Base-by-base conservation (phyloP, 139 green algal genomes). In the Picochlorum sp. region DNA sequence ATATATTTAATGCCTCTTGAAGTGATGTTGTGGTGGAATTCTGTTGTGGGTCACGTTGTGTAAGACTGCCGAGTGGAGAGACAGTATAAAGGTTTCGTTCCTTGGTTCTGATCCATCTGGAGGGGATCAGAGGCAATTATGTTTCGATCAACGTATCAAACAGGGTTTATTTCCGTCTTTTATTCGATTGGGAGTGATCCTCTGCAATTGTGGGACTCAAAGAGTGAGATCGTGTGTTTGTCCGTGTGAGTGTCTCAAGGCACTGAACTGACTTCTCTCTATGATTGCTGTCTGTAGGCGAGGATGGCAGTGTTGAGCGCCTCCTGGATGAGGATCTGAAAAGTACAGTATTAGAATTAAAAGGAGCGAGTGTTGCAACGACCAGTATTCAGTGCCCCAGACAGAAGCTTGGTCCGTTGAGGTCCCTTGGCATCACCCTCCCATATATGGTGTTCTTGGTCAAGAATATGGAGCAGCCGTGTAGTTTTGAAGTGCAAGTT, bases 251-350 rank as follows among this genome's bases (percentile, higher is more conserved):
- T 56, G n/a, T 18, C 47, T 13, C 18, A 56, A 20, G 9, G n/a
- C n/a, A 26, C 47, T 56, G 18, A 20, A 20, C 13, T 13, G 38
- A 45, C 23, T 68, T 23, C 49, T n/a, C 54, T 28, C 14, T 45
- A 71, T 32, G 46, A 58, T 70, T 63, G n/a, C n/a, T 65, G 5
- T 24, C 14, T 73, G 78, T 82, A 96, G 91, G 94, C 38, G 66
- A 78, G 41, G 92, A 98, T 76, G 93, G 93, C 4, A 86, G 95
- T 80, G 92, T 98, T 69, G 96, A 96, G 77, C 81, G 93, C 14
- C 86, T 98, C 24, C 96, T 85, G 52, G 93, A 98, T 68, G 58
- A 81, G n/a, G 93, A 98, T 71, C 97, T 98, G 63, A 87, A 96
- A 73, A 92, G 81, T 3, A 86, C 66, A 20, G 93, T 97, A 15